These are phyloP conservation scores for Zymoseptoria pseudotritici DNA, from an alignment of 2,329 filamentous ascomycete genomes.

Conservation along the genomic window DNA sequence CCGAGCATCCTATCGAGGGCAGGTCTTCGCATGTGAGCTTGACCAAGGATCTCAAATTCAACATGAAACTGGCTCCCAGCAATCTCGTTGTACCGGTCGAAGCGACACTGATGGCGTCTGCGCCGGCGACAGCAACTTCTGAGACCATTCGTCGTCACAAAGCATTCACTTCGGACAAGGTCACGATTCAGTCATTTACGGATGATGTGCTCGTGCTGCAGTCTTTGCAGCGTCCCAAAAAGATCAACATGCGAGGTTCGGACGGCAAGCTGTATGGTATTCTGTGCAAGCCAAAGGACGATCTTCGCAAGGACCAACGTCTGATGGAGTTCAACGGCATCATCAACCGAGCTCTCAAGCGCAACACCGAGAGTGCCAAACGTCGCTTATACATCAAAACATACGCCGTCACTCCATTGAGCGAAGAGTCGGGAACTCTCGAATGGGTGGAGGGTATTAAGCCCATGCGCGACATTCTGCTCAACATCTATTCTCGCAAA, in stretches of 20 bases:
- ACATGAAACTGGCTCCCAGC: constrained; percentile 72
- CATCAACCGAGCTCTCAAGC: constrained; percentile 91
- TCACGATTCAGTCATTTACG: constrained; percentile 71
- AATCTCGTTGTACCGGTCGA: constrained; percentile 85
- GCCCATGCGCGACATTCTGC: constrained; percentile 83
- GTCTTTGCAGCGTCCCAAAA: constrained; percentile 86
- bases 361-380: constrained; percentile 82
- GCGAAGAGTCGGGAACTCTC: constrained; percentile 95
- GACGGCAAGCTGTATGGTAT: constrained; percentile 85
- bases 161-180: constrained; percentile 77
- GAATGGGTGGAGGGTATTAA: constrained; percentile 98
- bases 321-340: constrained; percentile 99
- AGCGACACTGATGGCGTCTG: constrained; percentile 69
- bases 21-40: constrained; percentile 68
- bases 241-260: constrained; percentile 78
- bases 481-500: constrained; percentile 68
- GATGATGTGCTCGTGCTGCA: constrained; percentile 87
- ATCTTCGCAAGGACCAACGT: constrained; percentile 92
- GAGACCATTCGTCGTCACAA: constrained; percentile 64
- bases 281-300: constrained; percentile 95
- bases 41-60: constrained; percentile 71
- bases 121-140: constrained; percentile 65
- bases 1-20: constrained; percentile 68
- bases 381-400: constrained; percentile 92
- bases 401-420: constrained; percentile 91